Base-by-base conservation (phyloP, 2,329 filamentous ascomycete species). In the Sordariomycetes sp. region DNA sequence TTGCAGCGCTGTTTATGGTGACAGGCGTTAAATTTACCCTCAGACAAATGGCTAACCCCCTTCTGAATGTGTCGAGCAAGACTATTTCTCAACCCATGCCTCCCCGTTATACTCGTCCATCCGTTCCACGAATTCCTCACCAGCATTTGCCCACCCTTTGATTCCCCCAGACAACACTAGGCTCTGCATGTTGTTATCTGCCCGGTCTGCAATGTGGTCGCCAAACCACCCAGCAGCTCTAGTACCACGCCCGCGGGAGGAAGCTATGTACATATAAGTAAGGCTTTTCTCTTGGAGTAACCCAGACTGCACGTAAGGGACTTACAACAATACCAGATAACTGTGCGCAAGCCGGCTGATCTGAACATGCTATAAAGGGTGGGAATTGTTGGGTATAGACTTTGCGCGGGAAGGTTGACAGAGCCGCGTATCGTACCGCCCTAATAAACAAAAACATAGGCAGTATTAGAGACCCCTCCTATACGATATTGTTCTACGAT, bases 351-450 rank as follows among this genome's bases (percentile, higher is more conserved):
- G 2, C 71, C 71, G 0, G 76, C 75, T 1, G 69, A 65, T 54
- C 72, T 73, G 63, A 77, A 72, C 12, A 78, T 54, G 24, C 60
- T 64, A 60, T 79, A 77, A 1, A 79, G 61, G 0, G 70, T 65
- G 0, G 75, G 72, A 3, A 79, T 69, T 3, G 70, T 72, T 0
- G 72, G 70, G 50, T 73, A 73, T 2, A 80, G 64, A 58, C 70
- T 75, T 60, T 79, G 76, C 1, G 76, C 76, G 0, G 76, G 77
- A 3, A 80, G 68, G 61, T 80, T 79, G 64, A 85, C 69, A 2
- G 80, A 81, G 1, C 73, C 74, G 12, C 69, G 71, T 62, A 85
- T 81, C 0, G 78, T 80, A 52, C 81, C 81, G 50, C 82, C 81
- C 80, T 81, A 54, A 60, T 20, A 59, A 22, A 52, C 12, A 16